A percentile compares a stretch with the other conserved stretches of the same genome.
These are phyloP conservation scores for Suillus placidus DNA, from an alignment of 768 basidiomycete species.

Conservation along the genomic window DNA sequence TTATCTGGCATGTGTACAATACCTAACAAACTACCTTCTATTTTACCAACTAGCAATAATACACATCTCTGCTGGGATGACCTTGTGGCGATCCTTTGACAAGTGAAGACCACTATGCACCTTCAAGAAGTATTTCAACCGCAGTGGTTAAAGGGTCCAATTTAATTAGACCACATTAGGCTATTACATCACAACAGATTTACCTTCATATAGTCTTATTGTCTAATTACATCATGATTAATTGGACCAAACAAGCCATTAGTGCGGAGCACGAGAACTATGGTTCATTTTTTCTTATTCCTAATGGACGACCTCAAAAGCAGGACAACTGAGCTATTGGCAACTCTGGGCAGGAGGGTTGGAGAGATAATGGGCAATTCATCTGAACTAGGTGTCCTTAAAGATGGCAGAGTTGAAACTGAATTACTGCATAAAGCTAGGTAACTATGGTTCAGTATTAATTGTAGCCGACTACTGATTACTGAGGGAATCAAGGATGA, in stretches of 20 bases:
- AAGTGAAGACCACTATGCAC: neutral
- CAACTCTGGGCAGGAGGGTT: neutral
- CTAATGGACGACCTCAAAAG: neutral
- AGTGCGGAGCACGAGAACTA: neutral
- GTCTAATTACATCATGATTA: neutral
- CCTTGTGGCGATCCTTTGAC: too few species aligned
- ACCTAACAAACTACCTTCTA: too few species aligned
- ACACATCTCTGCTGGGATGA: too few species aligned
- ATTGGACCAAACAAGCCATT: constrained; percentile 3
- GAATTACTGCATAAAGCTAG: neutral
- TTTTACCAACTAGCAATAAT: too few species aligned
- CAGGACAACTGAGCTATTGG: neutral
- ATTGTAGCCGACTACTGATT: neutral
- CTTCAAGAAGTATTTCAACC: too few species aligned
- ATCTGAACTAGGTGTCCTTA: neutral
- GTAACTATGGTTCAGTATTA: neutral
- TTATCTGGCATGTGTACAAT: too few species aligned
- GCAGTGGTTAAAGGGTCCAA: too few species aligned
- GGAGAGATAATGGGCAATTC: neutral
- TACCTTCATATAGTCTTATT: constrained; percentile 12
- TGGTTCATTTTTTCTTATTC: neutral
- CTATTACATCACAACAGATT: too few species aligned
- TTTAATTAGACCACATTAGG: too few species aligned
- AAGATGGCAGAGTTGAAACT: neutral
- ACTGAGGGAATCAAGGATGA: neutral